Conservation (phyloP, 2,329 filamentous ascomycete species). For the Cladorrhinum sp. region DNA sequence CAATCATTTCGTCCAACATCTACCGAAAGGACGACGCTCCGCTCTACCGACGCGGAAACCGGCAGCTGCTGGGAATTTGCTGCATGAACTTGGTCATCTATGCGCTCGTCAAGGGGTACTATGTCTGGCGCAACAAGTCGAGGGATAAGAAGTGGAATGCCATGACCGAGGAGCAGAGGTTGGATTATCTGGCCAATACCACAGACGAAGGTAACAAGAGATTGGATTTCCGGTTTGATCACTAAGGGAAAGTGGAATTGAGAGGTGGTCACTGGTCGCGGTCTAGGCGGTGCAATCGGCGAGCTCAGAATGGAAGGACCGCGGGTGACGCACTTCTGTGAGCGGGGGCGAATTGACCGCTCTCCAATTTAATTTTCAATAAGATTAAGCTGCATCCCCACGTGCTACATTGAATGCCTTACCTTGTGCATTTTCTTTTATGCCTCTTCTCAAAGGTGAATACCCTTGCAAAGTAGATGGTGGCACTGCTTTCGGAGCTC, state of each 20-base stretch:
- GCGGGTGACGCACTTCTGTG: no score
- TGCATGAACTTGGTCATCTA: slow-evolving; percentile 34
- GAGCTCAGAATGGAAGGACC: not conserved
- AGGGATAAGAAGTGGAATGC: slow-evolving; percentile 30
- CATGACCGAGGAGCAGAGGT: slow-evolving; percentile 31
- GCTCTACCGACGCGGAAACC: slow-evolving; percentile 53
- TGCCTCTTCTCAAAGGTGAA: no score
- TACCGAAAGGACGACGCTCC: slow-evolving; percentile 41
- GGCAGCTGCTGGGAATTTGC: slow-evolving; percentile 44
- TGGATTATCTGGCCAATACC: slow-evolving; percentile 33
- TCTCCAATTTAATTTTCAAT: no score
- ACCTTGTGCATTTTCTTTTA: no score
- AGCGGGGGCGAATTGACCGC: no score
- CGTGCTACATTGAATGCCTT: no score
- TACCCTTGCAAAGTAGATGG: no score
- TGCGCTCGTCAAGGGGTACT: slow-evolving; percentile 32
- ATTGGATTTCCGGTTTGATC: slow-evolving; percentile 34
- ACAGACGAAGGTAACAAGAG: slow-evolving; percentile 34
- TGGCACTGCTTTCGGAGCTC: no score
- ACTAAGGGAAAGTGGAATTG: slow-evolving; percentile 20
- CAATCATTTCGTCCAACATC: slow-evolving; percentile 41
- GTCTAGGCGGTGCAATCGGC: not conserved
- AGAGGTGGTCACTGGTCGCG: no score
- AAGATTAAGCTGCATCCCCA: no score
- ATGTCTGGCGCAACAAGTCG: slow-evolving; percentile 35